A percentile compares a stretch with the other conserved stretches of the same genome.
Evolutionary conservation across 805 yeast genomes (phyloP).

Genomic region (Ogataea salicorniae): DNA sequence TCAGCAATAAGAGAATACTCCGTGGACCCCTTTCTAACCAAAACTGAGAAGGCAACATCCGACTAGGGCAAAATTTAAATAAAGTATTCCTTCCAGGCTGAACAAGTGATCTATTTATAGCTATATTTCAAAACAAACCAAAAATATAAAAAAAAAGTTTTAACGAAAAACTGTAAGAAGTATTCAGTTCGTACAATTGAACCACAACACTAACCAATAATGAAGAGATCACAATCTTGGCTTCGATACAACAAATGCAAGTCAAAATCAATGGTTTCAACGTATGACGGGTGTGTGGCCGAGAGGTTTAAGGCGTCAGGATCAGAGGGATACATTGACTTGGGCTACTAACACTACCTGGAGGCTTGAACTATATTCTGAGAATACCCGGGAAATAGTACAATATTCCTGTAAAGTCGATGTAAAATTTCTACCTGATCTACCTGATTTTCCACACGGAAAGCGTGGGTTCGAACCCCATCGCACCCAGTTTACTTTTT

Average conservation of each 20-base stretch:
- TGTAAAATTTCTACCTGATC: not conserved
- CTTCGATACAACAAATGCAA: not conserved
- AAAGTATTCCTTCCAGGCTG: too few relatives aligned
- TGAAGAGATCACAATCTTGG: not conserved
- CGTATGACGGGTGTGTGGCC: constrained; percentile 8
- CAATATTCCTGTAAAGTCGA: not conserved
- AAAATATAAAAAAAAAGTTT: too few relatives aligned
- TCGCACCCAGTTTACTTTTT: constrained; percentile 4
- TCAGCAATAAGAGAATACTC: too few relatives aligned
- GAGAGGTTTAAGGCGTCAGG: constrained; percentile 9
- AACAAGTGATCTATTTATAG: too few relatives aligned
- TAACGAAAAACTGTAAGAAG: too few relatives aligned
- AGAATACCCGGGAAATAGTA: not conserved
- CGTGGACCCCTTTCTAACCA: too few relatives aligned
- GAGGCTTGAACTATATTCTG: not conserved
- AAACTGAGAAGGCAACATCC: too few relatives aligned
- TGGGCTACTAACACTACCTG: too few relatives aligned
- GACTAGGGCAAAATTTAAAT: too few relatives aligned
- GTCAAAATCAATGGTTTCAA: not conserved
- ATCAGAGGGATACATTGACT: not conserved
- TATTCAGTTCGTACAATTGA: too few relatives aligned
- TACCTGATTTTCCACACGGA: constrained; percentile 5
- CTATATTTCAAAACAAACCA: too few relatives aligned
- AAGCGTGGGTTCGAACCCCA: constrained; percentile 10
- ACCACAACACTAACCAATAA: too few relatives aligned